Percentiles rank a stretch among this genome's conserved stretches.
These are phyloP conservation scores for Phialemonium atrogriseum DNA, from an alignment of 2,329 filamentous ascomycete species.

Conservation along the genomic window DNA sequence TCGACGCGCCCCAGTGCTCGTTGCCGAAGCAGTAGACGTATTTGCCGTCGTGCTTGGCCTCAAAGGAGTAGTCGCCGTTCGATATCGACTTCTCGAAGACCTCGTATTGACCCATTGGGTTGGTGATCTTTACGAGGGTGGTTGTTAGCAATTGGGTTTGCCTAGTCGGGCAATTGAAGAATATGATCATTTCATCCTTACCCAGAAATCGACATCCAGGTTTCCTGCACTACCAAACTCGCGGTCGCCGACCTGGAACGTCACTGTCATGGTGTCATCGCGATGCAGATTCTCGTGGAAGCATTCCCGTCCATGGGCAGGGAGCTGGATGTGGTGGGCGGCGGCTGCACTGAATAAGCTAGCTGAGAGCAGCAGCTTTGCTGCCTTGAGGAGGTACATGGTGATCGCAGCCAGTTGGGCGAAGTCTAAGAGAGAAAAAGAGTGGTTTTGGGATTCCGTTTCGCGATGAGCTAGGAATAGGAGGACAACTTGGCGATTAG, in stretches of 20 bases:
- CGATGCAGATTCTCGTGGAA: conserved; percentile 90
- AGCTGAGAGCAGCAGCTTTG: conserved; percentile 32
- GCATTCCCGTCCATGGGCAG: conserved; percentile 89
- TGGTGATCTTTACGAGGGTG: conserved; percentile 53
- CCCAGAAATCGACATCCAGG: conserved; percentile 96
- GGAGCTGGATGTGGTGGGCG: conserved; percentile 94
- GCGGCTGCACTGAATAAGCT: conserved; percentile 51
- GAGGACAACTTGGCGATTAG: conserved; percentile 8
- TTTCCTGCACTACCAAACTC: conserved; percentile 94
- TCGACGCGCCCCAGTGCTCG: conserved; percentile 92
- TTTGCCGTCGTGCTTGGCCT: conserved; percentile 75
- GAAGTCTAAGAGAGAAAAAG: no score
- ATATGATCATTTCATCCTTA: conserved; percentile 40
- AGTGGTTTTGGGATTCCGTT: conserved; percentile 6
- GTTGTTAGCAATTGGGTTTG: conserved; percentile 10
- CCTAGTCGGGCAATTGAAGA: neutral
- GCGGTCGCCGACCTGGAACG: conserved; percentile 93
- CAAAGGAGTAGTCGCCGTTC: conserved; percentile 90
- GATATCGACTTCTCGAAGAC: conserved; percentile 74
- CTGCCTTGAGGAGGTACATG: conserved; percentile 35
- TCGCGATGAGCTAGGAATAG: conserved; percentile 4
- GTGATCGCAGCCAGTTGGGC: conserved; percentile 10
- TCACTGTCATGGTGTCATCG: conserved; percentile 97
- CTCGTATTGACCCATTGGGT: conserved; percentile 68
- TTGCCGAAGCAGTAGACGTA: conserved; percentile 99